Evolutionary conservation across 2,329 filamentous ascomycete genomes (phyloP), one percentile per base, ranked within the genome.

Genomic region (Fusarium sp.): DNA sequence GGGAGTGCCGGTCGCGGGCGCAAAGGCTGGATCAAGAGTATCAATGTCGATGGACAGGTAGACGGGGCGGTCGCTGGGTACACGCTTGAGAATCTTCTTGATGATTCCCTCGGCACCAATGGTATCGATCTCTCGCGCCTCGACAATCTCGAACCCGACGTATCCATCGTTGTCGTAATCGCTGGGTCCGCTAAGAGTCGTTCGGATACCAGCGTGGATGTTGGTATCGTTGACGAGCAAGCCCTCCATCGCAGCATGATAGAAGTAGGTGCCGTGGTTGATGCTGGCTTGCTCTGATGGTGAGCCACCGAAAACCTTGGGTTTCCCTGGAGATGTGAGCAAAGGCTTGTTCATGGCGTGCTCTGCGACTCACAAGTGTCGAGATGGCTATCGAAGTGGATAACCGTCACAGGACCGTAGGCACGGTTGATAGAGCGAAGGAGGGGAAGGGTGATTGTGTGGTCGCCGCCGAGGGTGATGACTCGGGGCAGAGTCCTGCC

Each of bases 241-340:
- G 3, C 92, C 92, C 73, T 95, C 91, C 76, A 88, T 85, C 1
- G 88, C 78, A 0, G 91, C 92, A 72, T 94, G 90, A 77, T 89
- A 95, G 78, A 96, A 96, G 79, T 95, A 95, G 1, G 91, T 95
- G 37, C 92, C 92, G 77, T 95, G 91, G 77, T 95, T 96, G 78
- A 96, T 88, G 63, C 83, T 83, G 17, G 92, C 91, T 35, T 88
- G 85, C 58, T 93, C 84, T 25, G 86, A 90, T 0, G 92, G 91
- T 0, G 90, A 88, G 27, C 91, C 92, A 49, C 92, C 92, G 68
- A 96, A 96, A 23, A 95, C 92, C 73, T 94, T 94, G 38, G 92
- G 92, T 55, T 85, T 86, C 91, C 91, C 91, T 70, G 17, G 9
- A 4, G 69, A 77, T 14, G 10, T 49, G 8, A 50, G 25, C 11